A percentile compares a stretch with the other conserved stretches of the same genome.
These are phyloP conservation scores for Globisporangium apiculatum DNA, from an alignment of 352 stramenopile species.

Conservation along the genomic window DNA sequence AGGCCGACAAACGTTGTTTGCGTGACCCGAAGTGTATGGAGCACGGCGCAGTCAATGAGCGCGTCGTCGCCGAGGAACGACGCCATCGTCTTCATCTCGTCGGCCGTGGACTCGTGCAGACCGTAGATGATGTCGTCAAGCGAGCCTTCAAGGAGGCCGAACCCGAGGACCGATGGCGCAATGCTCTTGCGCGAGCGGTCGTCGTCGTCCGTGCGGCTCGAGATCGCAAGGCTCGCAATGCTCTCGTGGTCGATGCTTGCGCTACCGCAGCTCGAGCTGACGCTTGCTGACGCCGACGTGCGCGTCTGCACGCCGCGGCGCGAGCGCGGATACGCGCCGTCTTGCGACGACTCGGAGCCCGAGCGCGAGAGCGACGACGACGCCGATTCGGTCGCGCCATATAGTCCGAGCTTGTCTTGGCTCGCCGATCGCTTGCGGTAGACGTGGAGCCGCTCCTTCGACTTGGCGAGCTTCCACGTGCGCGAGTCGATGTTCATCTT, in stretches of 20 bases:
- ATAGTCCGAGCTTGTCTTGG: conserved; percentile 31
- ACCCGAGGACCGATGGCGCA: conserved; percentile 33
- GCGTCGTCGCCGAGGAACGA: conserved; percentile 45
- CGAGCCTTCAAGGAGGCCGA: conserved; percentile 33
- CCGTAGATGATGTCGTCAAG: conserved; percentile 53
- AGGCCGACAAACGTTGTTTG: conserved; percentile 55
- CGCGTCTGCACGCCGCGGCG: conserved; percentile 9
- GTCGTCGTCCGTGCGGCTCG: conserved; percentile 12
- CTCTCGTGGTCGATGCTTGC: conserved; percentile 19
- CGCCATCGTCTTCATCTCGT: conserved; percentile 53
- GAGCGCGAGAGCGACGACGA: conserved; percentile 17
- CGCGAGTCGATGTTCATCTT: conserved; percentile 49
- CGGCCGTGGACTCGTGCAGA: conserved; percentile 37
- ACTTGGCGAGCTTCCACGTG: conserved; percentile 45
- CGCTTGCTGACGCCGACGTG: conserved; percentile 10
- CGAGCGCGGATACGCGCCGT: not conserved
- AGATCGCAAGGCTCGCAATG: conserved; percentile 20
- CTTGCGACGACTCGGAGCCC: conserved; percentile 16
- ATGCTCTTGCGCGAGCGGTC: conserved; percentile 30
- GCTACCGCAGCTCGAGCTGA: conserved; percentile 8
- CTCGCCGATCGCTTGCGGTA: conserved; percentile 23
- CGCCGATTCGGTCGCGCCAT: conserved; percentile 14
- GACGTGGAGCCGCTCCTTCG: conserved; percentile 31
- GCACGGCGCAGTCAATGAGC: conserved; percentile 54
- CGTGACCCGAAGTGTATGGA: conserved; percentile 47